Base-by-base conservation (phyloP, 139 green algal species). In the Trebouxia sp. region DNA sequence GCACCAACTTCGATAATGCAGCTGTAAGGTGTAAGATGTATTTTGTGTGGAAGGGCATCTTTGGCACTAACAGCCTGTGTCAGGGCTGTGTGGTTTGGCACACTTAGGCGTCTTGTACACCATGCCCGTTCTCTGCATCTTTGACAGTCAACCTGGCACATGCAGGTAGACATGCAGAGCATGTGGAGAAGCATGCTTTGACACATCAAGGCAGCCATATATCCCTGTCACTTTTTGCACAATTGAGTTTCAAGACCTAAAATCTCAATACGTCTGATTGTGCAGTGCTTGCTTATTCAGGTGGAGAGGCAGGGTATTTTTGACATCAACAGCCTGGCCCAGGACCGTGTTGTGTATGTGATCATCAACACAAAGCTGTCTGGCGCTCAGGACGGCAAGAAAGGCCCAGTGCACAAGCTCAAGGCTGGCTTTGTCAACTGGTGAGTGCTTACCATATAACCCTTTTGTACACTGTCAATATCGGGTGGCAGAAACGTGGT, bases 381-480 rank as follows among this genome's bases (percentile, higher is more conserved):
- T 2, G 56, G 56, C 17, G 3, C 1, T 22, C 28, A 22, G 14
- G 28, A 12, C 5, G n/a, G 56, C 47, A 53, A 53, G 2, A 14
- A 14, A 1, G 20, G 14, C 15, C 1, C 4, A 17, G 47, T 1
- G 17, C 17, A 69, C 1, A 15, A 1, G 28, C 30, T 69, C 56
- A 69, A 69, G 56, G 28, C 2, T 37, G 30, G 2, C 56, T 69
- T 69, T 26, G 56, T 69, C 2, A 37, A 69, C 5, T 69, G 56
- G 56, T 69, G 30, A 69, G 56, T 69, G 56, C 56, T 69, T 35
- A 69, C 56, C 28, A n/a, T n/a, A n/a, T n/a, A n/a, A n/a, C n/a
- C n/a, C n/a, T n/a, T n/a, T n/a, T n/a, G n/a, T n/a, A n/a, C n/a
- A n/a, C n/a, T n/a, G n/a, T n/a, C n/a, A n/a, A n/a, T n/a, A n/a